Evolutionary conservation across 768 basidiomycete genomes (phyloP), one percentile per base, ranked within the genome.

Genomic region (Auriscalpium orientale): DNA sequence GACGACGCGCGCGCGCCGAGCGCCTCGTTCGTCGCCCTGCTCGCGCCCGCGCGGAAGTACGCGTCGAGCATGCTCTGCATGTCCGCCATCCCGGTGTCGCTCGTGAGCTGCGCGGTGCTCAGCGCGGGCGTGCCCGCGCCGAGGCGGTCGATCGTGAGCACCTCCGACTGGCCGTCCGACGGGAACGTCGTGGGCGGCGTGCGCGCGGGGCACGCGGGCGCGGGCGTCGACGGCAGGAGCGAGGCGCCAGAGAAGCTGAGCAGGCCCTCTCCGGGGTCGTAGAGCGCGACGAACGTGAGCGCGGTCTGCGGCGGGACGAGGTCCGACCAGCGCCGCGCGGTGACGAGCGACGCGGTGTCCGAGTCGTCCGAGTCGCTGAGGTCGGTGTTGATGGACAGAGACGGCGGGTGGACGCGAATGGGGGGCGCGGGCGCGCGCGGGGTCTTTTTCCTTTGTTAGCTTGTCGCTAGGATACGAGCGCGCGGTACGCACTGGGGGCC

Each of bases 211-310:
- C 43, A 46, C 0, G 53, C 46, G 18, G 58, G 52, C 2, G 56
- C 35, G 11, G 49, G 38, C 10, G 67, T 63, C 8, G 65, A 53
- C 35, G 68, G 68, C 33, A 79, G 67, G 37, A 83, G 73, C 50
- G 71, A 67, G 28, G 78, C 74, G 28, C 76, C 78, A 1, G 81
- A 81, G 64, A 84, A 83, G 35, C 77, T 75, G 57, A 83, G 72
- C 60, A 83, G 74, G 36, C 80, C 83, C 7, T 81, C 77, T 1
- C 77, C 75, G 2, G 78, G 77, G 56, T 82, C 81, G 78, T 79
- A 85, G 35, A 83, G 65, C 7, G 81, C 80, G 4, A 79, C 83
- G 60, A 85, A 85, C 2, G 76, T 80, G 58, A 84, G 69, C 2
- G 76, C 81, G 28, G 78, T 70, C 53, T 79, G 76, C 5, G 82